phyloP scores from a whole-genome alignment of 2,329 filamentous ascomycete genomes.

The Epicoccum sorghinum region DNA sequence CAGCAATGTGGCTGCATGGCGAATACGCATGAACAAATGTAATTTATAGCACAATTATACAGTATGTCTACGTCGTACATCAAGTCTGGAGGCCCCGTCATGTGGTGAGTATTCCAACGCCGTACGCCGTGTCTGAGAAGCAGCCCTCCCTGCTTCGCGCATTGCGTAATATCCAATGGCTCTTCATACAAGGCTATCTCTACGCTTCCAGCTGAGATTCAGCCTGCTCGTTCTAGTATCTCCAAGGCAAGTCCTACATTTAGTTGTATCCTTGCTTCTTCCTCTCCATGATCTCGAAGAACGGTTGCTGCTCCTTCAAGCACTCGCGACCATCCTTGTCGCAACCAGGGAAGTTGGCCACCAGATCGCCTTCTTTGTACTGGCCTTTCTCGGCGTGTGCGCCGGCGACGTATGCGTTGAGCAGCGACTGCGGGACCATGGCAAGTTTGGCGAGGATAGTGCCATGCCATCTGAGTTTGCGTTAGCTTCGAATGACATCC shows the following conservation, averaged over 20 bases:
- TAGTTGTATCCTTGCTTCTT: slow-evolving; percentile 13
- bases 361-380: slow-evolving; percentile 84
- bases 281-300: slow-evolving; percentile 45
- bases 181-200: background rate
- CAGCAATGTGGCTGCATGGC: background rate
- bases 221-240: background rate
- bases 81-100: background rate
- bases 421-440: slow-evolving; percentile 80
- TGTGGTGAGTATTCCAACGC: background rate
- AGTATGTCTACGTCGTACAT: background rate
- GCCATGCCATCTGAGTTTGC: slow-evolving; percentile 83
- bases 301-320: slow-evolving; percentile 70
- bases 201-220: background rate
- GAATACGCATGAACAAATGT: background rate
- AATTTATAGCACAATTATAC: background rate
- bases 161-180: background rate
- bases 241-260: background rate
- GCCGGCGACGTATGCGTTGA: slow-evolving; percentile 76
- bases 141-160: background rate
- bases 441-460: slow-evolving; percentile 90
- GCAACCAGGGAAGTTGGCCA: slow-evolving; percentile 80
- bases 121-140: background rate
- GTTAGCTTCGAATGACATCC: slow-evolving; percentile 31
- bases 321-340: slow-evolving; percentile 66
- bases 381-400: slow-evolving; percentile 54